Evolutionary conservation across 192 early-diverging fungal species (phyloP).

Genomic region (Rhizophagus sp.): DNA sequence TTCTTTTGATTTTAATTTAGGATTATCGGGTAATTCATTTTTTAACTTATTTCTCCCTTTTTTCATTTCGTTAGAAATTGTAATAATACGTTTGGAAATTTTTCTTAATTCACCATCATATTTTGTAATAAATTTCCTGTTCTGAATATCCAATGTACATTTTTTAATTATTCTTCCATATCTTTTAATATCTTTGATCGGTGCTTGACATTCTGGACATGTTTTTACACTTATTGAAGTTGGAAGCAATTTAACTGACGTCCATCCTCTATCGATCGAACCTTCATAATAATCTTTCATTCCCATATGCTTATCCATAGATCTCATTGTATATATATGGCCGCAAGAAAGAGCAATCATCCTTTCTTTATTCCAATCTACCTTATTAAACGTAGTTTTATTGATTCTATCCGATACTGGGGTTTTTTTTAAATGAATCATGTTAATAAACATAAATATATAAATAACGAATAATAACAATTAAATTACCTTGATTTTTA

Average conservation of each 20-base stretch:
- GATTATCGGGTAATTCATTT: not conserved
- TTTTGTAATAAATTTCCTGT: conserved; percentile 21
- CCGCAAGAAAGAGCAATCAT: conserved; percentile 51
- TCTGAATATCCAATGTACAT: conserved; percentile 4
- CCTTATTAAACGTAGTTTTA: not conserved
- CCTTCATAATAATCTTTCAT: conserved; percentile 43
- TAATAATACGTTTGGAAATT: not conserved
- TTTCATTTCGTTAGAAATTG: not conserved
- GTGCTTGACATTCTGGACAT: conserved; percentile 15
- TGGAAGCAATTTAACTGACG: not conserved
- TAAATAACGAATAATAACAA: too few relatives aligned
- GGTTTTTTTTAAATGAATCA: too few relatives aligned
- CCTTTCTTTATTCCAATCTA: conserved; percentile 46
- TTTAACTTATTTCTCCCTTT: not conserved
- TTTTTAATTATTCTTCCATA: conserved; percentile 31
- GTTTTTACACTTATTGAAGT: not conserved
- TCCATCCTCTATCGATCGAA: not conserved
- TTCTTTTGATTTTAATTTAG: not conserved
- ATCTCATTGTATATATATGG: conserved; percentile 52
- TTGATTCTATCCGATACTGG: too few relatives aligned
- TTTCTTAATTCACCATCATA: not conserved
- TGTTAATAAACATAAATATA: too few relatives aligned
- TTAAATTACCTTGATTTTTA: conserved; percentile 19
- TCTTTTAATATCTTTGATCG: conserved; percentile 6
- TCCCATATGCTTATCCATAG: conserved; percentile 51